These are phyloP conservation scores for Plectosphaerella plurivora DNA, from an alignment of 2,329 filamentous ascomycete species.

Conservation along the genomic window DNA sequence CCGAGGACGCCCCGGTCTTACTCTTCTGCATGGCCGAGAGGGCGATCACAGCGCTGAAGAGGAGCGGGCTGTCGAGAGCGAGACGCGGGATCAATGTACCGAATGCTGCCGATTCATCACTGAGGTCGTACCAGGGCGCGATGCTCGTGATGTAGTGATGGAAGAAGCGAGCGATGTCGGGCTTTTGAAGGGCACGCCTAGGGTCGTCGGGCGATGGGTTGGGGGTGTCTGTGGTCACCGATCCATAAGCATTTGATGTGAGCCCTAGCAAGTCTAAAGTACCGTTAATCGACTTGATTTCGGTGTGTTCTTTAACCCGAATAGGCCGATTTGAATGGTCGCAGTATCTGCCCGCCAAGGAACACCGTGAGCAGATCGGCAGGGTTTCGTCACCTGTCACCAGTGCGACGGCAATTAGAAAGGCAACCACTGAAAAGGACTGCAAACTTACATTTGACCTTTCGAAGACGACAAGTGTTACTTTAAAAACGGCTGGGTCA, in stretches of 20 bases:
- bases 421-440: not conserved
- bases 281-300: not conserved
- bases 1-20: conserved; percentile 21
- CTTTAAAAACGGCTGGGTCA: not conserved
- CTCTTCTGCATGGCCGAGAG: conserved; percentile 36
- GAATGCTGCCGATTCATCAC: conserved; percentile 31
- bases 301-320: not conserved
- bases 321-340: conserved; percentile 20
- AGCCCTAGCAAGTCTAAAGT: not conserved
- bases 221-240: too few species aligned
- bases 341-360: conserved; percentile 25
- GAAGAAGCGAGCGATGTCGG: conserved; percentile 29
- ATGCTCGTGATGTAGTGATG: conserved; percentile 32
- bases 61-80: conserved; percentile 32
- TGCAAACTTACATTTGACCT: not conserved
- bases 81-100: conserved; percentile 25
- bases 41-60: conserved; percentile 39
- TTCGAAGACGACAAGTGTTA: not conserved
- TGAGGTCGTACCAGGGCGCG: conserved; percentile 43
- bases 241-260: too few species aligned
- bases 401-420: not conserved
- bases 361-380: conserved; percentile 27
- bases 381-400: conserved; percentile 22
- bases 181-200: conserved; percentile 20
- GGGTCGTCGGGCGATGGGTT: conserved; percentile 14